Conservation (phyloP, 2,329 filamentous ascomycete genomes). For the Helminthosporium solani region DNA sequence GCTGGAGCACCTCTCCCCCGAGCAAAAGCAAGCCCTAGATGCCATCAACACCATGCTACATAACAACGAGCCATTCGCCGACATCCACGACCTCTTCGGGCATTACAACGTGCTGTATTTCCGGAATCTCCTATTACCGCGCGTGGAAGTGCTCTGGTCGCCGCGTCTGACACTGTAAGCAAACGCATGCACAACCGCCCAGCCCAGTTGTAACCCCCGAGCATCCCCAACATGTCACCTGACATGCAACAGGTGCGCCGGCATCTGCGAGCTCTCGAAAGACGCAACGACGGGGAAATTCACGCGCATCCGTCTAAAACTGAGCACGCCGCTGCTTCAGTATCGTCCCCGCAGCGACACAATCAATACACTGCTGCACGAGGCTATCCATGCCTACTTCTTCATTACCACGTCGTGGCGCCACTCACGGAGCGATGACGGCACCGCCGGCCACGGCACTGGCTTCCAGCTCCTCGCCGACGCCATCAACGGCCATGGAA, state of each 20-base stretch:
- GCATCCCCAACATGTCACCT: not conserved
- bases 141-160: slow-evolving; percentile 49
- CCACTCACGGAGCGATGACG: slow-evolving; percentile 45
- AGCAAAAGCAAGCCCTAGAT: slow-evolving; percentile 35
- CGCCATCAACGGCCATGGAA: slow-evolving; percentile 48
- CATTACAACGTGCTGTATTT: slow-evolving; percentile 49
- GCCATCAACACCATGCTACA: slow-evolving; percentile 43
- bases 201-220: not conserved
- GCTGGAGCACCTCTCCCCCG: slow-evolving; percentile 33
- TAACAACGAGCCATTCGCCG: slow-evolving; percentile 42
- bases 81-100: slow-evolving; percentile 44
- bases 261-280: slow-evolving; percentile 48
- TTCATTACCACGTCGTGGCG: slow-evolving; percentile 48
- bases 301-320: slow-evolving; percentile 45
- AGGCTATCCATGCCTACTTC: slow-evolving; percentile 50
- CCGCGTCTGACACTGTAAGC: slow-evolving; percentile 45
- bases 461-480: slow-evolving; percentile 48
- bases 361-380: slow-evolving; percentile 48
- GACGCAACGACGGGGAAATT: slow-evolving; percentile 40
- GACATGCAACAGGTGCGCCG: slow-evolving; percentile 40
- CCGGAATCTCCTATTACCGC: slow-evolving; percentile 39
- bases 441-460: slow-evolving; percentile 46
- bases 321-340: slow-evolving; percentile 48
- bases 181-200: slow-evolving; percentile 1
- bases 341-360: slow-evolving; percentile 46